Conservation (phyloP, 2,329 filamentous ascomycete species). For the Pestalotiopsis fici region DNA sequence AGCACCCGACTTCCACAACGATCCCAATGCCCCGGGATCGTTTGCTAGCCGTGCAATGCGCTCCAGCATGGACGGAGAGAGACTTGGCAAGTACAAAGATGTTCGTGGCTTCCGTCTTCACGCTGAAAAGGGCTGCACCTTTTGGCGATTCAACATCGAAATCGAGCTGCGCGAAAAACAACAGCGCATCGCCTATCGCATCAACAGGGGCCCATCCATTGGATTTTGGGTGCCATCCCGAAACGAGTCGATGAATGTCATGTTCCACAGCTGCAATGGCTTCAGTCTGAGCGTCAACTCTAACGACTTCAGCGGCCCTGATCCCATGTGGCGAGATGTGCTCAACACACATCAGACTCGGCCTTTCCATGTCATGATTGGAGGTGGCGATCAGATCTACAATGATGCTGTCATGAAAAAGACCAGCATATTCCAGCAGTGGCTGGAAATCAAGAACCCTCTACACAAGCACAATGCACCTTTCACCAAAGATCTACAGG, state of each 20-base stretch:
- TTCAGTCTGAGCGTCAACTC: slow-evolving; percentile 82
- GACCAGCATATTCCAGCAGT: slow-evolving; percentile 76
- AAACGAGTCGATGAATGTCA: slow-evolving; percentile 92
- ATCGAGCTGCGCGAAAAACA: slow-evolving; percentile 79
- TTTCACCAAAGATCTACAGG: slow-evolving; percentile 80
- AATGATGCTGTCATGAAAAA: slow-evolving; percentile 83
- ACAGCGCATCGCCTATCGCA: slow-evolving; percentile 89
- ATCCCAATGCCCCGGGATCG: slow-evolving; percentile 51
- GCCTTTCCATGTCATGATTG: slow-evolving; percentile 98
- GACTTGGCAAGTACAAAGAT: slow-evolving; percentile 77
- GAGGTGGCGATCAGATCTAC: slow-evolving; percentile 95
- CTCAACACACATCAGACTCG: slow-evolving; percentile 87
- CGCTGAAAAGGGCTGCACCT: slow-evolving; percentile 83
- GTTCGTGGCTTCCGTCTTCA: slow-evolving; percentile 82
- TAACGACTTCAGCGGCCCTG: slow-evolving; percentile 83
- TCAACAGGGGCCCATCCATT: slow-evolving; percentile 85
- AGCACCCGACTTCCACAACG: slow-evolving; percentile 48
- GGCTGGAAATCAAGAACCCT: slow-evolving; percentile 80
- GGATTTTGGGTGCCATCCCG: slow-evolving; percentile 93
- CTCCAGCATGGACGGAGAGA: slow-evolving; percentile 73
- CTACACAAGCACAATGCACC: slow-evolving; percentile 76
- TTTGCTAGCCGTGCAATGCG: slow-evolving; percentile 56
- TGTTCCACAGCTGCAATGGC: slow-evolving; percentile 98
- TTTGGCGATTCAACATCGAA: slow-evolving; percentile 97
- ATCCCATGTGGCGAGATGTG: slow-evolving; percentile 96